Evolutionary conservation across 2,329 filamentous ascomycete genomes (phyloP).

Genomic region (Colletotrichum tropicicola): DNA sequence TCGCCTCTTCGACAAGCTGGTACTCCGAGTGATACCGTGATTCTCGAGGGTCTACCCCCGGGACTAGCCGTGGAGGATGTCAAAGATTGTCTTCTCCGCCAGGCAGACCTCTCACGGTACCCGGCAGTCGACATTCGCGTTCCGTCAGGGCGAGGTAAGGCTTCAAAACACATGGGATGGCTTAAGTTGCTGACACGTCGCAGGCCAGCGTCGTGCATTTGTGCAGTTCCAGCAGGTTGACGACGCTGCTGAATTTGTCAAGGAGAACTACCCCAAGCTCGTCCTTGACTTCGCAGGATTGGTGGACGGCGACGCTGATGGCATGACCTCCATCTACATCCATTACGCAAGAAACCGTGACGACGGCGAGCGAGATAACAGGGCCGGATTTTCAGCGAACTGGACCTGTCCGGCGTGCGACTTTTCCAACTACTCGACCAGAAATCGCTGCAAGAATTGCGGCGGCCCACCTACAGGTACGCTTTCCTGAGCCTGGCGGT

Average conservation of each 20-base stretch:
- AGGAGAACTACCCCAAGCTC: conserved; percentile 52
- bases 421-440: conserved; percentile 49
- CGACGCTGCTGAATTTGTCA: conserved; percentile 51
- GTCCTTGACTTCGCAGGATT: conserved; percentile 44
- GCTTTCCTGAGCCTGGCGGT: neutral
- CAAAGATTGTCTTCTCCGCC: conserved; percentile 46
- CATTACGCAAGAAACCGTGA: conserved; percentile 52
- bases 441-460: conserved; percentile 49
- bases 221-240: conserved; percentile 51
- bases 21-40: conserved; percentile 59
- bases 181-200: neutral
- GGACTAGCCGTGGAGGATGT: conserved; percentile 61
- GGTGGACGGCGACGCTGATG: conserved; percentile 49
- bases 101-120: conserved; percentile 45
- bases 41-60: conserved; percentile 62
- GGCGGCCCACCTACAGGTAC: conserved; percentile 32
- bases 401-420: conserved; percentile 46
- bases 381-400: conserved; percentile 33
- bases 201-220: conserved; percentile 50
- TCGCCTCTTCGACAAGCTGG: conserved; percentile 47
- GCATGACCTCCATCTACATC: conserved; percentile 46
- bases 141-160: conserved; percentile 35
- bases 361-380: conserved; percentile 38
- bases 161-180: neutral
- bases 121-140: conserved; percentile 49